Base-by-base conservation (phyloP, 139 green algal species). In the Micractinium sp. region DNA sequence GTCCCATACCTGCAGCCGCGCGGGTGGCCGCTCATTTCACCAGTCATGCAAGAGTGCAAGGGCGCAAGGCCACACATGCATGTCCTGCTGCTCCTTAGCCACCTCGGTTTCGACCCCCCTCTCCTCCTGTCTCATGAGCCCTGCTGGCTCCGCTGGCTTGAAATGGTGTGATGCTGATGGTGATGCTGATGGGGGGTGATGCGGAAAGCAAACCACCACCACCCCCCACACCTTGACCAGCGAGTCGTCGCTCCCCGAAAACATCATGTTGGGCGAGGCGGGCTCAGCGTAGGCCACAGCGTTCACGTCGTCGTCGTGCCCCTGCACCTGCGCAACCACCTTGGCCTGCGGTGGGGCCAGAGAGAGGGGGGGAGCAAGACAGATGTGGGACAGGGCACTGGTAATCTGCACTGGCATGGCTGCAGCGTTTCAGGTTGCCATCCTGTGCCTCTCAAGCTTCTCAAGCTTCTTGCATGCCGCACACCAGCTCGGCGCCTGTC, bases 191-290 rank as follows among this genome's bases (percentile, higher is more conserved):
- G n/a, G n/a, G n/a, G n/a, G n/a, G n/a, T n/a, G n/a, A n/a, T n/a
- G n/a, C n/a, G n/a, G n/a, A n/a, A n/a, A n/a, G n/a, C n/a, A n/a
- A n/a, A n/a, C 33, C 81, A 31, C 81, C 15, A n/a, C 25, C 41
- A 20, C 73, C 22, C 47, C 27, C 13, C 86, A 0, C 81, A 96
- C 93, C 95, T 98, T 98, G 89, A 98, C 93, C 2, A 94, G n/a
- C 2, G n/a, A 78, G 90, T 99, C 97, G 85, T 99, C 97, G 27
- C 80, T 92, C 25, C 97, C 97, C 1, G 94, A 95, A 25, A 95
- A 90, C 73, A 99, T 95, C 31, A 99, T 80, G 82, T 98, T 93
- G 35, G 93, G 93, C 0, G 77, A 89, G 14, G 90, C 89, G 76
- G 96, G 91, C 47, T 95, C 94, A 39, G 93, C 69, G 82, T 96